Percentiles rank a stretch among this genome's conserved stretches.
These are phyloP conservation scores for Grosmannia serpens DNA, from an alignment of 2,329 filamentous ascomycete genomes.

Conservation along the genomic window DNA sequence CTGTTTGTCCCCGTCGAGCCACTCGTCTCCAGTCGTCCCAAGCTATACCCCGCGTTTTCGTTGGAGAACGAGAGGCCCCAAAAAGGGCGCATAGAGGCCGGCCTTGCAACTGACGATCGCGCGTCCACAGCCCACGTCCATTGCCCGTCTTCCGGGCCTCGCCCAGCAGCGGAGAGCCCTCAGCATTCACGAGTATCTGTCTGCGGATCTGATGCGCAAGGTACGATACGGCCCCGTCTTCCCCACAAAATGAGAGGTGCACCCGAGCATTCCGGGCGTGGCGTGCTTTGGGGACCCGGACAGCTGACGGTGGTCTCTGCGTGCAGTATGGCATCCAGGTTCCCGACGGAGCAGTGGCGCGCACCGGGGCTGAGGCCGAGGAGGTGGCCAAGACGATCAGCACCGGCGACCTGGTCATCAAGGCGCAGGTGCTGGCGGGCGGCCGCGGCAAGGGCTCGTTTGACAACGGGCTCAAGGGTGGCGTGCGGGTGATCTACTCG, in stretches of 20 bases:
- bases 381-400: constrained; percentile 81
- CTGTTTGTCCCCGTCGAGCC: constrained; percentile 16
- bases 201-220: constrained; percentile 76
- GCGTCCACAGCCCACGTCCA: neutral
- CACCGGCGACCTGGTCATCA: constrained; percentile 97
- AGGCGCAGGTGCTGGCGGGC: constrained; percentile 96
- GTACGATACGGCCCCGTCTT: constrained; percentile 27
- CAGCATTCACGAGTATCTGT: constrained; percentile 97
- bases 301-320: neutral
- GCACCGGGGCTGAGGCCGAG: constrained; percentile 77
- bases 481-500: constrained; percentile 98
- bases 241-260: neutral
- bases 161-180: constrained; percentile 76
- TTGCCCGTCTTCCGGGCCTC: constrained; percentile 49
- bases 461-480: constrained; percentile 97
- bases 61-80: neutral
- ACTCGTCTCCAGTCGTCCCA: neutral
- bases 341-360: constrained; percentile 79
- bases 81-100: neutral
- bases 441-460: constrained; percentile 96
- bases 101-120: neutral
- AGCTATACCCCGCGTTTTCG: constrained; percentile 5
- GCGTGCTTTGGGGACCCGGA: neutral
- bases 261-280: neutral
- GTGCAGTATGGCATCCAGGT: constrained; percentile 85